A percentile compares a stretch with the other conserved stretches of the same genome.
phyloP scores from a whole-genome alignment of 208 protist genomes.

The Endotrypanum monterogeii region DNA sequence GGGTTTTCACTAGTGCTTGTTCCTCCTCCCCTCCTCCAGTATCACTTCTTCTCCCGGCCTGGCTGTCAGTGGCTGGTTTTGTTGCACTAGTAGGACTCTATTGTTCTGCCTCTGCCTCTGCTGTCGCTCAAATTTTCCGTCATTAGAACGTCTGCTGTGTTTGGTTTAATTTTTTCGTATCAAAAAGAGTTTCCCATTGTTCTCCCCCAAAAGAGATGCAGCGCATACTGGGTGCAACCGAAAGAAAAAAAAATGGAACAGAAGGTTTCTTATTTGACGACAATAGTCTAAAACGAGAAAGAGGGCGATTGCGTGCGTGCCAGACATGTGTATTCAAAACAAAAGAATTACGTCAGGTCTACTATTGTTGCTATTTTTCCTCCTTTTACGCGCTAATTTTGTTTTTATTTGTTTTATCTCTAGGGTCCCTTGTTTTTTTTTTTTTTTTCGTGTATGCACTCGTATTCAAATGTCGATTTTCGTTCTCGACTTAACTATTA shows the following conservation, averaged over 20 bases:
- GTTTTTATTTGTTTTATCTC: neutral
- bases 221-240: no score
- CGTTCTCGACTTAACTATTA: neutral
- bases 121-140: neutral
- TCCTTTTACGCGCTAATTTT: no score
- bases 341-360: no score
- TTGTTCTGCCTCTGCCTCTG: neutral
- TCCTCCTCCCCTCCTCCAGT: neutral
- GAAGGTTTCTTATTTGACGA: no score
- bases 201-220: no score
- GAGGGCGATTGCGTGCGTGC: no score
- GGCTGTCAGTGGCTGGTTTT: neutral
- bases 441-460: neutral
- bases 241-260: no score
- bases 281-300: no score
- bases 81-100: slow-evolving; percentile 3
- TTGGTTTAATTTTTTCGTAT: slow-evolving; percentile 2
- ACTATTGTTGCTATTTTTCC: no score
- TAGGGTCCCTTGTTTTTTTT: neutral
- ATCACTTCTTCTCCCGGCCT: neutral
- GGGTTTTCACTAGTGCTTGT: neutral
- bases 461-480: neutral
- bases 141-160: neutral
- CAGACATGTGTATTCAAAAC: no score
- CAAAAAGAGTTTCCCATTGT: no score